Percentiles rank a stretch among this genome's conserved stretches.
Evolutionary conservation across 768 basidiomycete species (phyloP).

Genomic region (Hericium erinaceus): DNA sequence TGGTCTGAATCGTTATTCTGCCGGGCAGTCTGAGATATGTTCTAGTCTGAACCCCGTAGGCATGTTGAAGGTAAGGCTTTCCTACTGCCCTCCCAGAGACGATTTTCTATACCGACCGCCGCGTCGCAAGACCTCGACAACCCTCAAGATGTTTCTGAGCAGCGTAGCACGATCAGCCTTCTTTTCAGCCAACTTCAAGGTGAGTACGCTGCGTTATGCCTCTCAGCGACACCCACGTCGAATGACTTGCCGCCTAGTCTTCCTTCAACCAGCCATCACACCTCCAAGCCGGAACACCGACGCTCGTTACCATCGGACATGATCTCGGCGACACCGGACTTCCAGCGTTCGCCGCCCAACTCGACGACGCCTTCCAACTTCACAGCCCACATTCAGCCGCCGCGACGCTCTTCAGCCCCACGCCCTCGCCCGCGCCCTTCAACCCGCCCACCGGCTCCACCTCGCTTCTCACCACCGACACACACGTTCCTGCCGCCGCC

Average conservation of each 20-base stretch:
- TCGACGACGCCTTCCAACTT: conserved; percentile 2
- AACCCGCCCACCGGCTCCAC: neutral
- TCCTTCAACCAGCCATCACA: neutral
- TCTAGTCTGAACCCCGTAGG: no score
- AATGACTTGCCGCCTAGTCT: neutral
- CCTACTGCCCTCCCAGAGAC: no score
- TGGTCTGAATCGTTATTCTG: no score
- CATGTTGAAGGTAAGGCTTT: no score
- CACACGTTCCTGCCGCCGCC: neutral
- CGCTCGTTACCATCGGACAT: neutral
- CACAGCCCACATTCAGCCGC: neutral
- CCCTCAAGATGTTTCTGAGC: neutral
- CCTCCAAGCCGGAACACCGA: neutral
- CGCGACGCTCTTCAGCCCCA: neutral
- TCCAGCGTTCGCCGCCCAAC: neutral
- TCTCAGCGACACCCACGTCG: neutral
- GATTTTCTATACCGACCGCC: no score
- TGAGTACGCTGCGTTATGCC: neutral
- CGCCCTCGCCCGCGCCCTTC: neutral
- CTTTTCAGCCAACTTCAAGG: neutral
- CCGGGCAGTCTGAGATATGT: no score
- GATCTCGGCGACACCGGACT: neutral
- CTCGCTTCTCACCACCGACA: neutral
- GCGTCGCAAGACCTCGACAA: neutral
- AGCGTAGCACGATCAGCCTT: neutral